Evolutionary conservation across 345 rosid species (phyloP).

Genomic region (Lenwebbia sp.): DNA sequence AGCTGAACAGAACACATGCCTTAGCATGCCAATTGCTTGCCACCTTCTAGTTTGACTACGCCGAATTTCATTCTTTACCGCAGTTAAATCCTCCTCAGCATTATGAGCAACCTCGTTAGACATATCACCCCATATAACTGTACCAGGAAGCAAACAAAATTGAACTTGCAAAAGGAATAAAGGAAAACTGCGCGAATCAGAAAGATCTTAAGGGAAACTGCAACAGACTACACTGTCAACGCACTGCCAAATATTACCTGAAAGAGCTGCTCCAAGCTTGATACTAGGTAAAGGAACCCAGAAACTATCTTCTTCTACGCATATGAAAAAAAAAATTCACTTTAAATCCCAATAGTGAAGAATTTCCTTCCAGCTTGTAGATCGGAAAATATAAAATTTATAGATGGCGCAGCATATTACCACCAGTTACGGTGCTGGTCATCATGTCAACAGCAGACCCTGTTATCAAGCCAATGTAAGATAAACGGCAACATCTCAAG

Average conservation of each 20-base stretch:
- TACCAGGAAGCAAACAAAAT: slow-evolving; percentile 8
- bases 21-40: slow-evolving; percentile 75
- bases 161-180: neutral
- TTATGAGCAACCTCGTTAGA: slow-evolving; percentile 35
- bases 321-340: neutral
- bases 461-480: slow-evolving; percentile 56
- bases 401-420: slow-evolving; percentile 17
- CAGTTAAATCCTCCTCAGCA: slow-evolving; percentile 29
- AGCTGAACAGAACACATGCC: slow-evolving; percentile 42
- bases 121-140: slow-evolving; percentile 62
- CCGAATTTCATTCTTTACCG: slow-evolving; percentile 41
- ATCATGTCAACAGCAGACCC: slow-evolving; percentile 45
- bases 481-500: slow-evolving; percentile 44
- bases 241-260: slow-evolving; percentile 22
- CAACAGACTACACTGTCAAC: neutral
- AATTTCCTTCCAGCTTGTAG: neutral
- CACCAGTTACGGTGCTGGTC: slow-evolving; percentile 25
- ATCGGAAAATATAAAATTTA: neutral
- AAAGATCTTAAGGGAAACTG: neutral
- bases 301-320: slow-evolving; percentile 47
- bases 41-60: slow-evolving; percentile 49
- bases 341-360: neutral
- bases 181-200: neutral
- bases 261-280: slow-evolving; percentile 68
- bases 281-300: slow-evolving; percentile 29